Evolutionary conservation across 257 asterid species (phyloP).

Genomic region (Solanum medicagineum): DNA sequence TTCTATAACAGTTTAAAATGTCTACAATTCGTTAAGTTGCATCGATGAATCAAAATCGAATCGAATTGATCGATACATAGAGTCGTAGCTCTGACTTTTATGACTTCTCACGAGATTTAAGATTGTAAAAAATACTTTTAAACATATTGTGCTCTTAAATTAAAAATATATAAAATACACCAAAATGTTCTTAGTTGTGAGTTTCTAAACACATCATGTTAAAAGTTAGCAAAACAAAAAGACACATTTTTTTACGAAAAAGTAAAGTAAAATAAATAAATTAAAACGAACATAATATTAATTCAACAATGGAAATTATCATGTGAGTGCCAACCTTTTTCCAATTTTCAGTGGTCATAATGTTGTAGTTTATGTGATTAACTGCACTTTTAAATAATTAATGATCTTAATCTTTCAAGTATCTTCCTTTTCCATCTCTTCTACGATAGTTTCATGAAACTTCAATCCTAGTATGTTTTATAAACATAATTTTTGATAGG

Average conservation of each 20-base stretch:
- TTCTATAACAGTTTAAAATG: too few relatives aligned
- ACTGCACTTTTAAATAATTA: not conserved
- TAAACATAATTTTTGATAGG: not conserved
- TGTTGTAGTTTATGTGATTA: not conserved
- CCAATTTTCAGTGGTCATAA: not conserved
- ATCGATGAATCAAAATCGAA: too few relatives aligned
- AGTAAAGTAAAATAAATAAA: too few relatives aligned
- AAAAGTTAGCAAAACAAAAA: not conserved
- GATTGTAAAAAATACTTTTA: fast-evolving
- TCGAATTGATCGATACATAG: too few relatives aligned
- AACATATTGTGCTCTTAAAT: not conserved
- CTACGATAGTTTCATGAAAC: not conserved
- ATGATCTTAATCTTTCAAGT: not conserved
- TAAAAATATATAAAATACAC: not conserved
- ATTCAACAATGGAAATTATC: not conserved
- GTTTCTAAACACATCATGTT: not conserved
- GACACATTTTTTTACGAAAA: not conserved
- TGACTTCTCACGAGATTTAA: not conserved
- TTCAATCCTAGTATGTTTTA: not conserved
- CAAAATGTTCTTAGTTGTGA: not conserved
- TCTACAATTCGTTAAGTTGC: too few relatives aligned
- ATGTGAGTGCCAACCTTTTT: not conserved
- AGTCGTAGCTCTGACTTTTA: not conserved
- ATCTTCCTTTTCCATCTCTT: not conserved
- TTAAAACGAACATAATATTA: not conserved